Percentiles rank a stretch among this genome's conserved stretches.
Conservation (phyloP, 257 asterid species). For the Henckelia pumila region DNA sequence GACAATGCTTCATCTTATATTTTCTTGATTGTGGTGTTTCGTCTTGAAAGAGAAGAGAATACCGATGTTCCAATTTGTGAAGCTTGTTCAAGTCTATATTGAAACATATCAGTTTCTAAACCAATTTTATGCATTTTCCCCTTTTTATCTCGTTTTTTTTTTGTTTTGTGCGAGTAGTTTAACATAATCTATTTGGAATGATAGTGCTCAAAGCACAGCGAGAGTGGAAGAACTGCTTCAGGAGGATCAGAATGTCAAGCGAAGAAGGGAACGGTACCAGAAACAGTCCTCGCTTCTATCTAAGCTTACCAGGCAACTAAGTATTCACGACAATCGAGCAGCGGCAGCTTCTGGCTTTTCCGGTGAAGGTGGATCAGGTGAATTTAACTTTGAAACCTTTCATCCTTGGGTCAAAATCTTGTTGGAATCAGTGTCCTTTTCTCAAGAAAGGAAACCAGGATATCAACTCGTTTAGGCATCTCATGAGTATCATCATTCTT, state of each 20-base stretch:
- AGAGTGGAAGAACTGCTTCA: constrained; percentile 73
- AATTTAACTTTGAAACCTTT: background rate
- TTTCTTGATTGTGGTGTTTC: background rate
- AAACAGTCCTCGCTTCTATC: constrained; percentile 77
- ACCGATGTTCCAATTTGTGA: background rate
- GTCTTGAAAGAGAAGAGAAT: background rate
- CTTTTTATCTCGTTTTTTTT: background rate
- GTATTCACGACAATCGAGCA: constrained; percentile 70
- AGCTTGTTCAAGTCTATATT: background rate
- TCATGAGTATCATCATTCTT: background rate
- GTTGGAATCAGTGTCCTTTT: background rate
- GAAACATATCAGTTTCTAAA: background rate
- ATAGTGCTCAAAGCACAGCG: constrained; percentile 62
- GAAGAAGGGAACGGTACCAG: constrained; percentile 58
- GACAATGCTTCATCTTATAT: background rate
- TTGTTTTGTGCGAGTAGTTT: constrained; percentile 3
- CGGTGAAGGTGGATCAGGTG: constrained; percentile 59
- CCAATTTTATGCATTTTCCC: background rate
- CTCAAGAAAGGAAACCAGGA: background rate
- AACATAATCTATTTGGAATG: constrained; percentile 21
- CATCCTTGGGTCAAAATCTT: background rate
- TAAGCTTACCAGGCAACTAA: constrained; percentile 68
- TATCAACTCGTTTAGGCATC: background rate
- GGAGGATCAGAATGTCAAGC: constrained; percentile 78
- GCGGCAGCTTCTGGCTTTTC: constrained; percentile 56